Evolutionary conservation across 345 rosid species (phyloP).

Genomic region (Lepidium aucheri): DNA sequence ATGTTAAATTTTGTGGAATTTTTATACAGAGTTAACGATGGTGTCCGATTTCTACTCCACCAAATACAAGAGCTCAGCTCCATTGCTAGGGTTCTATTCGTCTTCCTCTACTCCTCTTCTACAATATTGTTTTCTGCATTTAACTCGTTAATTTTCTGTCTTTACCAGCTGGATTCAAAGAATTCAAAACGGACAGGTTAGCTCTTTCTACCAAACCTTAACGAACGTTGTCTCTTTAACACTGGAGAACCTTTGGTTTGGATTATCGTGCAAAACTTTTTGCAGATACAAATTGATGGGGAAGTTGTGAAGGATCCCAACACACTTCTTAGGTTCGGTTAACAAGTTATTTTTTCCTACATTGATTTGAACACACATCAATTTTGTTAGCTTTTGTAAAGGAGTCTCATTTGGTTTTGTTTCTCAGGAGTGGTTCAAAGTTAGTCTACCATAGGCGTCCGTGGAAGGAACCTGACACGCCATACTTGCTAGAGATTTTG

Average conservation of each 20-base stretch:
- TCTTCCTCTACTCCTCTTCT: not conserved
- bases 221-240: not conserved
- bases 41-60: constrained; percentile 58
- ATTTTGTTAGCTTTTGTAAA: not conserved
- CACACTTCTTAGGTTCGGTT: constrained; percentile 42
- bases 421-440: constrained; percentile 47
- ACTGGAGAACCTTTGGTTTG: not conserved
- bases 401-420: not conserved
- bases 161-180: constrained; percentile 76
- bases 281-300: constrained; percentile 61
- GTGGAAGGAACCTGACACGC: constrained; percentile 82
- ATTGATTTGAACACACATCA: not conserved
- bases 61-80: constrained; percentile 68
- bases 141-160: not conserved
- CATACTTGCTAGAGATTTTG: constrained; percentile 40
- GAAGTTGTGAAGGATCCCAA: constrained; percentile 47
- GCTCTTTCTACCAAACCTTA: not conserved
- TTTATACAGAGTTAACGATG: constrained; percentile 14
- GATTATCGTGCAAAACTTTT: not conserved
- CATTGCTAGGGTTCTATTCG: constrained; percentile 56
- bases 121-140: not conserved
- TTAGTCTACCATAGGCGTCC: constrained; percentile 76
- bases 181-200: constrained; percentile 75
- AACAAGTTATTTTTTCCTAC: not conserved
- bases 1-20: not conserved